phyloP scores from a whole-genome alignment of 768 basidiomycete species.

The Lactifluus hygrophoroides region DNA sequence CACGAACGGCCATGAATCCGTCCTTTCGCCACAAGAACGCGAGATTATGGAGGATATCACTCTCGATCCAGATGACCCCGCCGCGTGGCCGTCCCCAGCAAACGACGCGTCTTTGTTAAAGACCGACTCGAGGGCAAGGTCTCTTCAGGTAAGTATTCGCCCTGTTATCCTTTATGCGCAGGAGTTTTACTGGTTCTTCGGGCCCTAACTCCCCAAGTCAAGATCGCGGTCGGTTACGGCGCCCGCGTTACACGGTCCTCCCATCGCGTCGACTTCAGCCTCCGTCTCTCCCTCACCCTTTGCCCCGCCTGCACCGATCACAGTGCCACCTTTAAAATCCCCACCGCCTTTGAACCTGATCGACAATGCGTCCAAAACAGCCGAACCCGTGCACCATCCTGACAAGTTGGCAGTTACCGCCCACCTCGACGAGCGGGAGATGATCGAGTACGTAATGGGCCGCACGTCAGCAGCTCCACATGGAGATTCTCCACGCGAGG shows the following conservation, averaged over 20 bases:
- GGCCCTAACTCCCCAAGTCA: not conserved
- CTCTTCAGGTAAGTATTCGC: not conserved
- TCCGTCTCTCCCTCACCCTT: constrained; percentile 9
- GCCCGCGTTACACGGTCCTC: not conserved
- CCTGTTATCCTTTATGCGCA: not conserved
- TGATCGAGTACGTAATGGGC: not conserved
- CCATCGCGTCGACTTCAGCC: not conserved
- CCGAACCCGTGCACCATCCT: not conserved
- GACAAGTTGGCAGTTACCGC: not conserved
- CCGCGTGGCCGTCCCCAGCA: not conserved
- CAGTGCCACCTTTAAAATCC: not conserved
- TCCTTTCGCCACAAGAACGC: constrained; percentile 15
- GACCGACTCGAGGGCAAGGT: not conserved
- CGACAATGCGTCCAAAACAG: not conserved
- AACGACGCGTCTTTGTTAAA: not conserved
- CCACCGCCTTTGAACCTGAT: not conserved
- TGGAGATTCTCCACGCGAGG: not conserved
- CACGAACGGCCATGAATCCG: not conserved
- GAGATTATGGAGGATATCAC: constrained; percentile 19
- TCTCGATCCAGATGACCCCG: constrained; percentile 5
- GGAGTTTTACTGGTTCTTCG: not conserved
- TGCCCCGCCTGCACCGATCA: not conserved
- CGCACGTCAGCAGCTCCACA: too few relatives aligned
- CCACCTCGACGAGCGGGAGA: not conserved
- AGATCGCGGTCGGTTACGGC: not conserved